Evolutionary conservation across 306 rosid species (phyloP).

Genomic region (Morella rubra): DNA sequence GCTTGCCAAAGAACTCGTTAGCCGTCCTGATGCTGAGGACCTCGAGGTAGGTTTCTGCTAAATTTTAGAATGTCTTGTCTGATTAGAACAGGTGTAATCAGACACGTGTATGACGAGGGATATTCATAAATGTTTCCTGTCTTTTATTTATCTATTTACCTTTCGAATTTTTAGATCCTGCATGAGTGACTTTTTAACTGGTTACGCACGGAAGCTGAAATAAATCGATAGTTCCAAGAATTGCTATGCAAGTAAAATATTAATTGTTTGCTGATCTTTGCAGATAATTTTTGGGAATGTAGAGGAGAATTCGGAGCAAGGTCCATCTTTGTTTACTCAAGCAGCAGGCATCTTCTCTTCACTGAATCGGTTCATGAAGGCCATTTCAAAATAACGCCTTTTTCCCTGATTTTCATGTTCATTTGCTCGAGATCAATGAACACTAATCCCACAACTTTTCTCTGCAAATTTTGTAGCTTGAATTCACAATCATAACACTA

Average conservation of each 20-base stretch:
- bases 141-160: background rate
- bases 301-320: conserved; percentile 56
- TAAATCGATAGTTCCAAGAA: background rate
- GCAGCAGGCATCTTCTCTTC: conserved; percentile 87
- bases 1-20: conserved; percentile 75
- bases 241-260: background rate
- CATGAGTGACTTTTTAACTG: background rate
- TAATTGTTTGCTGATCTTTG: conserved; percentile 18
- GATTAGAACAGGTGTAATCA: background rate
- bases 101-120: background rate
- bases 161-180: background rate
- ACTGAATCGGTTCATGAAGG: conserved; percentile 76
- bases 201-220: background rate
- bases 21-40: conserved; percentile 83
- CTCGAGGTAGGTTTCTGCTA: conserved; percentile 66
- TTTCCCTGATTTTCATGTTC: background rate
- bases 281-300: conserved; percentile 70
- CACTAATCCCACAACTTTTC: background rate
- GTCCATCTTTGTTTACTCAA: conserved; percentile 58
- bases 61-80: background rate
- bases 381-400: conserved; percentile 46
- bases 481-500: background rate
- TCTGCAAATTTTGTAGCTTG: background rate
- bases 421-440: background rate
- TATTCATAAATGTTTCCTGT: background rate